Conservation (phyloP, 2,329 filamentous ascomycete species). For the Knoxdaviesia proteae region DNA sequence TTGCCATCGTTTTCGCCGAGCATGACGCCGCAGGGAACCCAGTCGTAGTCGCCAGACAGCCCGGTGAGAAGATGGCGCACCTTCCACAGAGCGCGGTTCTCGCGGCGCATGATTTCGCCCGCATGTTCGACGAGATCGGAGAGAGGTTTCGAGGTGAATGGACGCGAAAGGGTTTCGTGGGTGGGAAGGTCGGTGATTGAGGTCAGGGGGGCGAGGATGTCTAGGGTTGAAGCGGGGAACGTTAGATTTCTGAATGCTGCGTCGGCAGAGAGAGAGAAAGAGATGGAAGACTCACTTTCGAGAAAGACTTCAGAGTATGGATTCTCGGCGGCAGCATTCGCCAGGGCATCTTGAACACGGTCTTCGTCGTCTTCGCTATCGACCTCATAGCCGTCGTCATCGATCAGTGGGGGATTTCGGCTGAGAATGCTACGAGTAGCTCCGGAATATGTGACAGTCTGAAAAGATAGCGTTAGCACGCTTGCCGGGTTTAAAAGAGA, state of each 20-base stretch:
- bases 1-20: conserved; percentile 33
- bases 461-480: conserved; percentile 5
- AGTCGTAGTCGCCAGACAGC: conserved; percentile 54
- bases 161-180: conserved; percentile 53
- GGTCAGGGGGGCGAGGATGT: conserved; percentile 54
- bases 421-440: conserved; percentile 53
- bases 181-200: conserved; percentile 52
- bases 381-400: conserved; percentile 60
- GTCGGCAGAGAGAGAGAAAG: not conserved
- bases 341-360: conserved; percentile 35
- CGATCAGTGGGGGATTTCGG: conserved; percentile 50
- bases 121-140: conserved; percentile 50
- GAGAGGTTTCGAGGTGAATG: conserved; percentile 55
- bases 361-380: conserved; percentile 52
- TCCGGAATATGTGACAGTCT: conserved; percentile 56
- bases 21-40: conserved; percentile 40
- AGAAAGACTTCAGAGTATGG: conserved; percentile 53
- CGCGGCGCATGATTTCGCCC: conserved; percentile 50
- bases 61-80: conserved; percentile 54
- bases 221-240: conserved; percentile 17
- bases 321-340: conserved; percentile 46
- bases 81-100: conserved; percentile 51
- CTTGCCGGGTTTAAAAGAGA: not conserved
- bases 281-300: conserved; percentile 34
- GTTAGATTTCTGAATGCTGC: too few relatives aligned